phyloP scores from a whole-genome alignment of 2,329 filamentous ascomycete genomes.

The Fusarium sambucinum region DNA sequence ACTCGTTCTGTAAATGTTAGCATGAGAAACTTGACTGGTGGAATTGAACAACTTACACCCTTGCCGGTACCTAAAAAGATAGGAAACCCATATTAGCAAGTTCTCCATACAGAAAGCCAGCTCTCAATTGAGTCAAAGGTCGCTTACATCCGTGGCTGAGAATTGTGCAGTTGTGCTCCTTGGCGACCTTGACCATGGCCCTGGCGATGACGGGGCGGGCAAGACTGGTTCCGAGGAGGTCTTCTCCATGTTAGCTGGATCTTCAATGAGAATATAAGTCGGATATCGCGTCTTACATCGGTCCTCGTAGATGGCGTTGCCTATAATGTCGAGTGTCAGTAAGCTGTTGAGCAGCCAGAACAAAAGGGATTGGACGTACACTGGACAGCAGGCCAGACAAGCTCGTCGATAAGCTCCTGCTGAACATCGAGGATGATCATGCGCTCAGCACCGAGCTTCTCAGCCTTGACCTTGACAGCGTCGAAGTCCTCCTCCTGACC shows the following conservation, averaged over 20 bases:
- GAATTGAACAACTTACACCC: slow-evolving; percentile 50
- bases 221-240: slow-evolving; percentile 64
- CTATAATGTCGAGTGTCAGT: not conserved
- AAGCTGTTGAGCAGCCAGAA: not conserved
- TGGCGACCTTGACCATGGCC: slow-evolving; percentile 54
- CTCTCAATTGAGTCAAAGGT: not conserved
- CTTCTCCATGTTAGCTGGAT: slow-evolving; percentile 4
- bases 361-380: slow-evolving; percentile 52
- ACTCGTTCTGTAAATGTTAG: slow-evolving; percentile 13
- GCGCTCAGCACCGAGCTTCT: slow-evolving; percentile 47
- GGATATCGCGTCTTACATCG: slow-evolving; percentile 52
- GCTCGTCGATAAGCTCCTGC: slow-evolving; percentile 78
- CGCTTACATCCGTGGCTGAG: slow-evolving; percentile 61
- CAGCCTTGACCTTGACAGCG: slow-evolving; percentile 76
- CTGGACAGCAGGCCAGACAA: slow-evolving; percentile 81
- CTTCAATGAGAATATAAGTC: not conserved
- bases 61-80: slow-evolving; percentile 63
- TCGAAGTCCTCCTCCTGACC: slow-evolving; percentile 78
- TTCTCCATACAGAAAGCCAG: not conserved
- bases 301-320: slow-evolving; percentile 32
- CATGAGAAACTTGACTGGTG: not conserved
- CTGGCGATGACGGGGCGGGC: slow-evolving; percentile 75
- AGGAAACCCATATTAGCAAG: not conserved
- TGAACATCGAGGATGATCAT: slow-evolving; percentile 72
- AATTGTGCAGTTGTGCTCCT: slow-evolving; percentile 55